Base-by-base conservation (phyloP, 129 eudicot species). In the Artemisia annua region DNA sequence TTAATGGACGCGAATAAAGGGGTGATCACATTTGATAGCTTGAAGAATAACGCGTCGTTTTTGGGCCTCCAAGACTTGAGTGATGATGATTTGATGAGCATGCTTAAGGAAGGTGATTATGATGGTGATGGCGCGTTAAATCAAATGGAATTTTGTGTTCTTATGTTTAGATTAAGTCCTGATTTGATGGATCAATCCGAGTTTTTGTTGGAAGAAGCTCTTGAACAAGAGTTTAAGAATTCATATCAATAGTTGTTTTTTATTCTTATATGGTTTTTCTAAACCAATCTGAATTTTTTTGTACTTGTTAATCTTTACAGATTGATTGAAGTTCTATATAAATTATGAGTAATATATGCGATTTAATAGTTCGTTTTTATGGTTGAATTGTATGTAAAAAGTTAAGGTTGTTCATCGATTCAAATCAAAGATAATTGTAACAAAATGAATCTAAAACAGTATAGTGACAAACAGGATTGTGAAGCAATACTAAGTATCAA, bases 71-170 rank as follows among this genome's bases (percentile, higher is more conserved):
- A 88, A 63, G 96, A 79, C 13, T 51, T 82, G 48, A 75, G 78
- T 10, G 97, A 91, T 62, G 87, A 82, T 0, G 97, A 91, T 76
- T 80, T 91, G 11, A 8, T 52, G 62, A 62, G 85, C 32, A 91
- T 91, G 97, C 15, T 91, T 60, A 82, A 58, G 28, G 89, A 88
- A 80, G 96, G 97, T 11, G 97, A 91, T 67, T 80, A 72, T 55
- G 97, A 91, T 58, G 92, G 92, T 2, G 97, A 91, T 74, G 96
- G 90, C 4, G 92, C 90, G 9, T 75, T 91, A 46, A 86, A 78
- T 74, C 83, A 91, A 74, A 86, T 88, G 97, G 97, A 91, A 52
- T 91, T 91, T 82, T 91, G 97, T 66, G 92, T 91, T 55, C 75
- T 91, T 49, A 91, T 91, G 96, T 91, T 91, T 64, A 88, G 96